Evolutionary conservation across 192 early-diverging fungal genomes (phyloP), one percentile per base, ranked within the genome.

Genomic region (Coemansia sp.): DNA sequence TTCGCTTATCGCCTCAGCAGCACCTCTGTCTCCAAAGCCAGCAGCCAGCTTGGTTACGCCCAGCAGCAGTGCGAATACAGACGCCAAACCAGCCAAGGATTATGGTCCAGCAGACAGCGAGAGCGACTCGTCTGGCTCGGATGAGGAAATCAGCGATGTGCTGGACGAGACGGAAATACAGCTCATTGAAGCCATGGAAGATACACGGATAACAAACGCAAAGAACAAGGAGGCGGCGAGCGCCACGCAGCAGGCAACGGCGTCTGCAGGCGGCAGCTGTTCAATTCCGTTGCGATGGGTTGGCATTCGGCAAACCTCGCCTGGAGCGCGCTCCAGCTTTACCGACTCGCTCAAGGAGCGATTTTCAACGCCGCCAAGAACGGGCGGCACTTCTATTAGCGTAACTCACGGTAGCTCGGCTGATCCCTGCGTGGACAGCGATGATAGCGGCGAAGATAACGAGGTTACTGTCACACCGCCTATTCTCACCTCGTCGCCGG

Each of bases 131-230:
- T 79, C 76, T 3, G 47, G 65, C 39, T 73, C 76, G 3, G 76
- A 79, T 43, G 70, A 72, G 17, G 76, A 79, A 47, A 73, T 79
- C 59, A 72, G 71, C 71, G 68, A 70, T 9, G 76, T 79, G 29
- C 64, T 79, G 58, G 76, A 79, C 57, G 76, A 79, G 58, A 73
- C 76, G 2, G 76, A 79, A 62, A 62, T 79, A 4, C 70, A 79
- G 71, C 67, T 79, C 22, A 79, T 79, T 5, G 76, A 79, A 39
- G 76, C 76, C 21, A 79, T 79, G 76, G 76, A 79, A 60, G 76
- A 79, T 27, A 64, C 71, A 27, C 76, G 69, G 29, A 70, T 79
- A 29, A 39, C 66, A 8, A 60, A 55, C 56, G 59, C 68, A 58
- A 64, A 65, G 52, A 14, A 41, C 24, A 71, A 57, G 27, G n/a